Base-by-base conservation (phyloP, 768 basidiomycete species). In the Strobilomyces confusus region DNA sequence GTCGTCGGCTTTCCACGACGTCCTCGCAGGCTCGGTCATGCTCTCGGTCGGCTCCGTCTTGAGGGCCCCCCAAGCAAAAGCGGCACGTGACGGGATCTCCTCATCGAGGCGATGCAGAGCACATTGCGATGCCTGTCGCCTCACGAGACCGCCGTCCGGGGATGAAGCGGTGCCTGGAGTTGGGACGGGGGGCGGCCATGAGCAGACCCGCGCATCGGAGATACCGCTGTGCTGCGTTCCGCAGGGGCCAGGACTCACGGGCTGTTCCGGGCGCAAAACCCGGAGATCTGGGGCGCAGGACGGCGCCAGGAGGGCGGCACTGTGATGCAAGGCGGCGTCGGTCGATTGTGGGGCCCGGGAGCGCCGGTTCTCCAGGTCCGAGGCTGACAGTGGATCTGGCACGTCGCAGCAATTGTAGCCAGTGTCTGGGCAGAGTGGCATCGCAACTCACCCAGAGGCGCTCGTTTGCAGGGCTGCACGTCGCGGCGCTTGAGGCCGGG, bases 361-460 rank as follows among this genome's bases (percentile, higher is more conserved):
- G 22, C 48, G 52, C 48, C 44, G 60, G 23, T 69, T 71, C 48
- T 54, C 55, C 29, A 57, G 19, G 46, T 51, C 52, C n/a, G 59
- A 65, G 11, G 38, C 17, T 22, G 69, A 67, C 41, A 70, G 42
- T 25, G 63, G 58, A 65, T 69, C 69, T 70, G 40, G 55, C 26
- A 55, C 22, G 34, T 36, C 52, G 55, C 17, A 38, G 25, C 23
- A 5, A 42, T 41, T 59, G 33, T 34, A 53, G 53, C 41, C 40
- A 30, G 32, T 6, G 11, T 44, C 38, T 25, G 9, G 44, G 37
- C 25, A 17, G 11, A 13, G 25, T 46, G 29, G 40, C 40, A 44
- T 17, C 5, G 48, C 44, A 32, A 64, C 68, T 68, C 56, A 69
- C 68, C 56, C 29, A 69, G 51, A 11, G 69, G 62, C 1, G 47